Percentiles rank a stretch among this genome's conserved stretches.
These are phyloP conservation scores for Colletotrichum aenigma DNA, from an alignment of 2,329 filamentous ascomycete genomes.

Conservation along the genomic window DNA sequence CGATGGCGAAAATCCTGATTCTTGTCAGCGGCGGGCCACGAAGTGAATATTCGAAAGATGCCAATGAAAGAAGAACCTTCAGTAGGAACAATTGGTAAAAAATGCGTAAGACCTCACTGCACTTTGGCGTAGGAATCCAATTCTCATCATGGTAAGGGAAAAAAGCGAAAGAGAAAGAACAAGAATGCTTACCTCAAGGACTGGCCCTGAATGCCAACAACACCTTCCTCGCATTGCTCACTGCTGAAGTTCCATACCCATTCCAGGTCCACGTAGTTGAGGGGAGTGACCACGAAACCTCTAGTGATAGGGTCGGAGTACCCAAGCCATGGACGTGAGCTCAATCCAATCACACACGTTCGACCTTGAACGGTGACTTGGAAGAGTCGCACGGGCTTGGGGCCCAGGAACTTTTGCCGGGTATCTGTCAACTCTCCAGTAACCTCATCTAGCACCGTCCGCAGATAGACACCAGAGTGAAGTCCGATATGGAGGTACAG, in stretches of 20 bases:
- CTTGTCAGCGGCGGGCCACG: slow-evolving; percentile 34
- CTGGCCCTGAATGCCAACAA: slow-evolving; percentile 91
- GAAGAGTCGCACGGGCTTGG: slow-evolving; percentile 88
- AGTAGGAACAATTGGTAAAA: slow-evolving; percentile 96
- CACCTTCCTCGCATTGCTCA: slow-evolving; percentile 90
- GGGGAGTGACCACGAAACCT: slow-evolving; percentile 88
- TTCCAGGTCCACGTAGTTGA: slow-evolving; percentile 87
- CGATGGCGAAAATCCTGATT: slow-evolving; percentile 83
- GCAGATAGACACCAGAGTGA: slow-evolving; percentile 92
- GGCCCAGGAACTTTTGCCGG: slow-evolving; percentile 90
- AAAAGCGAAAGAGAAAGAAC: slow-evolving; percentile 31
- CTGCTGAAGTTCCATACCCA: slow-evolving; percentile 98
- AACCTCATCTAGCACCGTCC: slow-evolving; percentile 92
- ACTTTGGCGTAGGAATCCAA: slow-evolving; percentile 59
- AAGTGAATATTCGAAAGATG: neutral
- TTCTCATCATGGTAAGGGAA: slow-evolving; percentile 64
- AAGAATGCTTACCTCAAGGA: slow-evolving; percentile 73
- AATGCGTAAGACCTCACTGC: slow-evolving; percentile 62
- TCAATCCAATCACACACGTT: slow-evolving; percentile 85
- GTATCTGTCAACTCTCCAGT: slow-evolving; percentile 96
- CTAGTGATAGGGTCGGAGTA: slow-evolving; percentile 89
- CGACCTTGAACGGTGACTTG: slow-evolving; percentile 87
- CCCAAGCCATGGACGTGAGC: slow-evolving; percentile 93
- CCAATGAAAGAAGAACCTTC: slow-evolving; percentile 48
- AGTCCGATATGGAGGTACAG: slow-evolving; percentile 96